A percentile compares a stretch with the other conserved stretches of the same genome.
Conservation (phyloP, 2,329 filamentous ascomycete species). For the Penicillium sp. region DNA sequence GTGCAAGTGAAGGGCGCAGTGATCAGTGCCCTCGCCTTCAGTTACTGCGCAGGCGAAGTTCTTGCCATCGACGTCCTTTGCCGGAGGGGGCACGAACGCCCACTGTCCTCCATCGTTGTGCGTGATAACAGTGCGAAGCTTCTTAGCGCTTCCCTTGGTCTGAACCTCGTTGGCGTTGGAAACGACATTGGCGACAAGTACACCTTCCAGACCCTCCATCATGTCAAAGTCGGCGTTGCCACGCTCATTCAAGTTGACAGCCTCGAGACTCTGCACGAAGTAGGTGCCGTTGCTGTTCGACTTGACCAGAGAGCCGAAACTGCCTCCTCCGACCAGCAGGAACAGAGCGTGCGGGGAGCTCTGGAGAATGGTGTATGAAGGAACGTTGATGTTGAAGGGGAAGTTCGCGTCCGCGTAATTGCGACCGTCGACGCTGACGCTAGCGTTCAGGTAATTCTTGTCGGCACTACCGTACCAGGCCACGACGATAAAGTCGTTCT, state of each 20-base stretch:
- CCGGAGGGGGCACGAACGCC: slow-evolving; percentile 72
- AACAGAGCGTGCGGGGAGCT: slow-evolving; percentile 95
- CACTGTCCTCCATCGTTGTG: slow-evolving; percentile 95
- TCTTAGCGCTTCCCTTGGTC: slow-evolving; percentile 68
- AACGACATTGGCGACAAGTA: slow-evolving; percentile 83
- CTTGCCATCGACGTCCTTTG: slow-evolving; percentile 69
- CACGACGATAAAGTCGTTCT: slow-evolving; percentile 95
- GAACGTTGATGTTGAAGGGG: slow-evolving; percentile 78
- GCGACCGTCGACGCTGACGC: slow-evolving; percentile 81
- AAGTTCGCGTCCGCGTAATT: slow-evolving; percentile 83
- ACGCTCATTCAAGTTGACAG: slow-evolving; percentile 74
- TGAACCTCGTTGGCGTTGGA: slow-evolving; percentile 68
- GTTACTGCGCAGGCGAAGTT: slow-evolving; percentile 66
- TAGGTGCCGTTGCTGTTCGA: slow-evolving; percentile 98
- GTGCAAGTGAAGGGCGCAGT: slow-evolving; percentile 88
- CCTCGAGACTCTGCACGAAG: slow-evolving; percentile 79
- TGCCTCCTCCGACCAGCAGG: slow-evolving; percentile 74
- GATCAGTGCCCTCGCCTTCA: slow-evolving; percentile 54
- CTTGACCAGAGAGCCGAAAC: slow-evolving; percentile 89
- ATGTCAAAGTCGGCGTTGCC: slow-evolving; percentile 96
- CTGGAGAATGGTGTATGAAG: slow-evolving; percentile 87
- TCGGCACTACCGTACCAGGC: slow-evolving; percentile 66
- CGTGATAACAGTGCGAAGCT: slow-evolving; percentile 85
- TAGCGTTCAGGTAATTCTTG: slow-evolving; percentile 69
- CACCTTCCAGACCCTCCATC: slow-evolving; percentile 87